Evolutionary conservation across 306 rosid genomes (phyloP), one percentile per base, ranked within the genome.

Genomic region (Alnus glutinosa): DNA sequence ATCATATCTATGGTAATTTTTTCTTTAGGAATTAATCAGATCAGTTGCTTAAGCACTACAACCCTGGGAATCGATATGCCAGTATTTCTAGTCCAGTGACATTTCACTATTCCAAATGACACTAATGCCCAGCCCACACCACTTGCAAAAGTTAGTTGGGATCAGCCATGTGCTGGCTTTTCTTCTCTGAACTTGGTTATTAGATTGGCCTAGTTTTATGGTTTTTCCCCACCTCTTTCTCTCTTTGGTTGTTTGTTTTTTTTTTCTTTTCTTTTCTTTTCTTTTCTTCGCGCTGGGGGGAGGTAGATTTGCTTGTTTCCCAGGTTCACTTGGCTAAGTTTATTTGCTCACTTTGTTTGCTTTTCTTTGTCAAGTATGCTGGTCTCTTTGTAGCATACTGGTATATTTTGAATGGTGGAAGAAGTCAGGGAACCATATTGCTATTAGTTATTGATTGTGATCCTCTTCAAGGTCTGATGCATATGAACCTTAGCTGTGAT

Each of bases 1-100:
- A 86, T 64, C 77, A 62, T 75, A 28, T 9, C 4, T 52, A 73
- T 55, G 42, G 36, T 78, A 28, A 62, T 39, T 57, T 70, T 16
- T 68, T 44, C 4, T 23, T 76, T 69, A 74, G 52, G 74, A 55
- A 36, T 44, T 61, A 62, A 37, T 50, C 51, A 42, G 18, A n/a
- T 42, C 72, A 68, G 16, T 68, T 16, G 16, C 28, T 61, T 2
- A 64, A 36, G 46, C 46, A 49, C 16, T 18, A 49, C 72, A n/a
- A 42, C 15, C 32, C 51, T 16, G 42, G 10, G 15, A 59, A 19
- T 23, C 34, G 23, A 58, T 58, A 39, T 16, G 50, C 47, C 71
- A 39, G 28, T 67, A 67, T 67, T 39, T 12, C 71, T 67, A 67
- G 28, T 13, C 50, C 5, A 7, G 30, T 39, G 71, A 67, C 7